phyloP scores from a whole-genome alignment of 768 basidiomycete species.

The Amylocystis lapponica region DNA sequence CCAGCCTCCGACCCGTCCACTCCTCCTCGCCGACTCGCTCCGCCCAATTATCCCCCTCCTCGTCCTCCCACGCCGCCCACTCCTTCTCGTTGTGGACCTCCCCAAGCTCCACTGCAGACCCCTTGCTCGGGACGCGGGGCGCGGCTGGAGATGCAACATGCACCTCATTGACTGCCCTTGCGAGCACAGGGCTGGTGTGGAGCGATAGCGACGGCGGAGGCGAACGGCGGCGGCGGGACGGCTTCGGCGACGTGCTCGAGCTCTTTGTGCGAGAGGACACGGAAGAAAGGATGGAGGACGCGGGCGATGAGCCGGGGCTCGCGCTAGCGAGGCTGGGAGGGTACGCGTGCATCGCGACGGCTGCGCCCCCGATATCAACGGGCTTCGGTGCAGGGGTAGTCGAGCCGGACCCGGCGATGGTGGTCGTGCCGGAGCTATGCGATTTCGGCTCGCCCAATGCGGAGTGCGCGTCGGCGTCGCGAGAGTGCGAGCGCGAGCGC shows the following conservation, averaged over 20 bases:
- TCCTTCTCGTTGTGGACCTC: constrained; percentile 28
- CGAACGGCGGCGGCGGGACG: neutral
- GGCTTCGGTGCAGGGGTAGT: constrained; percentile 19
- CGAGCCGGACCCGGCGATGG: constrained; percentile 23
- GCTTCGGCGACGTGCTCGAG: neutral
- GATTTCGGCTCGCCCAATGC: constrained; percentile 36
- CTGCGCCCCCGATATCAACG: constrained; percentile 8
- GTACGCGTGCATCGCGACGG: constrained; percentile 47
- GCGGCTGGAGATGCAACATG: no score
- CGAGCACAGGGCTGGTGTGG: neutral
- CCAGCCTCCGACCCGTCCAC: constrained; percentile 36
- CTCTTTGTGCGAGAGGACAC: neutral
- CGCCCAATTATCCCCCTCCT: constrained; percentile 44
- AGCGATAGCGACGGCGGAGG: constrained; percentile 1
- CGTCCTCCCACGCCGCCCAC: constrained; percentile 43
- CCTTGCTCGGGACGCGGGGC: no score
- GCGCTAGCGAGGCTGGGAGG: constrained; percentile 47
- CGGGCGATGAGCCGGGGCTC: neutral
- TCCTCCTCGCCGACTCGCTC: constrained; percentile 43
- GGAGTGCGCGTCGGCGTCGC: constrained; percentile 19
- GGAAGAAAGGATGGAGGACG: constrained; percentile 1
- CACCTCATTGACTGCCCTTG: no score
- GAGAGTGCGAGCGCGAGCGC: constrained; percentile 28
- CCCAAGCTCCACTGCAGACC: no score
- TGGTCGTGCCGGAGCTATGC: constrained; percentile 28